Percentiles rank a stretch among this genome's conserved stretches.
phyloP scores from a whole-genome alignment of 495 filamentous ascomycete genomes.

The Podospora comata region DNA sequence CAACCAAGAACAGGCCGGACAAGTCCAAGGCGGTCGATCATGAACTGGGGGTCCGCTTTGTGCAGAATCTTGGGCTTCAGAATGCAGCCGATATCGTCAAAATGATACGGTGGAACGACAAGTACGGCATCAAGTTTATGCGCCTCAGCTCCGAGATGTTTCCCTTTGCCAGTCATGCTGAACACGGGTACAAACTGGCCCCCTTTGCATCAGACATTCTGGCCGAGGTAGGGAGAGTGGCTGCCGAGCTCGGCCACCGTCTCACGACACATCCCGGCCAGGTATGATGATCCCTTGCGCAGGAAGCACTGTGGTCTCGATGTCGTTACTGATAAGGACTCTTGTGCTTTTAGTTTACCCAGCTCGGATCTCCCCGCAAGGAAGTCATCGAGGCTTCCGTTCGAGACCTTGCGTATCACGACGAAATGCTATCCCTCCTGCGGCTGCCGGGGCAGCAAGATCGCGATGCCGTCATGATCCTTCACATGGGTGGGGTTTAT shows the following conservation, averaged over 20 bases:
- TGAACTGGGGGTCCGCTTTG: constrained; percentile 60
- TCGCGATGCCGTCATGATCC: constrained; percentile 87
- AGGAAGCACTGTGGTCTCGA: not conserved
- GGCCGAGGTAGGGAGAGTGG: constrained; percentile 69
- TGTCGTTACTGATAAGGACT: not conserved
- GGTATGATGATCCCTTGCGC: constrained; percentile 30
- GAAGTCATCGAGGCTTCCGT: constrained; percentile 72
- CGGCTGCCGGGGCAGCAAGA: constrained; percentile 75
- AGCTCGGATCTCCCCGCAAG: constrained; percentile 73
- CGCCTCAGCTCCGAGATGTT: constrained; percentile 95
- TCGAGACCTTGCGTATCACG: constrained; percentile 86
- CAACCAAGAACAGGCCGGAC: constrained; percentile 80
- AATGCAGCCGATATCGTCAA: constrained; percentile 83
- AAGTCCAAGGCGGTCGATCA: constrained; percentile 61
- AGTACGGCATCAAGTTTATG: constrained; percentile 89
- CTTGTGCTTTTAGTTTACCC: constrained; percentile 62
- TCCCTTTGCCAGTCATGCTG: constrained; percentile 84
- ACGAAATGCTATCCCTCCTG: constrained; percentile 77
- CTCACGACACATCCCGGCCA: constrained; percentile 90
- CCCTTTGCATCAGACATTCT: constrained; percentile 81
- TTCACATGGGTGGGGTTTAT: constrained; percentile 92
- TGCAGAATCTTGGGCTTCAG: constrained; percentile 72
- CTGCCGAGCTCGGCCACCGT: constrained; percentile 78
- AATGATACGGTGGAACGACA: constrained; percentile 90
- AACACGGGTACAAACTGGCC: constrained; percentile 83